Percentiles rank a stretch among this genome's conserved stretches.
These are phyloP conservation scores for Paramecium pentaurelia DNA, from an alignment of 73 alveolate species.

Conservation along the genomic window DNA sequence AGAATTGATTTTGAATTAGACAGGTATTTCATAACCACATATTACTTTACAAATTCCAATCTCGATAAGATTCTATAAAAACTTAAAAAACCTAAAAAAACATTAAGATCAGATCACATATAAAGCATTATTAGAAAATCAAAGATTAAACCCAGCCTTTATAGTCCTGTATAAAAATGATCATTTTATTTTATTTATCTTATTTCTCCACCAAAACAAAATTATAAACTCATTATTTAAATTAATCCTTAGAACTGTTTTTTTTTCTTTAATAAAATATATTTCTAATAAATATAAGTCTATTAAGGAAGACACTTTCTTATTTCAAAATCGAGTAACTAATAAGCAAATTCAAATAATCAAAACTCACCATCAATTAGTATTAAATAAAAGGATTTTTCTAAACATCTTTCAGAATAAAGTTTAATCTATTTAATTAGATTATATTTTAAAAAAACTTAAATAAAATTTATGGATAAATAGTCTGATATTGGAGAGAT, in stretches of 20 bases:
- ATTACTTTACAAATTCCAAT: neutral
- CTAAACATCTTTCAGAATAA: no score
- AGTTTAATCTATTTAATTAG: no score
- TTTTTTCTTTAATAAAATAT: no score
- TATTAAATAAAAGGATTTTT: no score
- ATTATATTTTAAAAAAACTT: no score
- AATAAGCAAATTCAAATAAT: no score
- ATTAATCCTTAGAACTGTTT: neutral
- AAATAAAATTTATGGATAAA: no score
- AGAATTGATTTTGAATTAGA: conserved; percentile 21
- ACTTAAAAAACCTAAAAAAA: neutral
- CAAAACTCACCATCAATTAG: no score
- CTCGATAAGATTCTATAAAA: neutral
- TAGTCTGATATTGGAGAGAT: no score
- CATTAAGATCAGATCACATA: neutral
- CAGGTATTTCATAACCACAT: neutral
- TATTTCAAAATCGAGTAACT: no score
- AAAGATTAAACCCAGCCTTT: neutral
- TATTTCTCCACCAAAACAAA: neutral
- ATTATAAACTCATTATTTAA: neutral
- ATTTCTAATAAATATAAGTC: no score
- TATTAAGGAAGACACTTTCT: no score
- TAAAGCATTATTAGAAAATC: neutral
- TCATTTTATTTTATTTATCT: neutral
- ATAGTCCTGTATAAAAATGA: neutral